Percentiles rank a stretch among this genome's conserved stretches.
phyloP scores from a whole-genome alignment of 306 rosid genomes.

The Malus fusca region DNA sequence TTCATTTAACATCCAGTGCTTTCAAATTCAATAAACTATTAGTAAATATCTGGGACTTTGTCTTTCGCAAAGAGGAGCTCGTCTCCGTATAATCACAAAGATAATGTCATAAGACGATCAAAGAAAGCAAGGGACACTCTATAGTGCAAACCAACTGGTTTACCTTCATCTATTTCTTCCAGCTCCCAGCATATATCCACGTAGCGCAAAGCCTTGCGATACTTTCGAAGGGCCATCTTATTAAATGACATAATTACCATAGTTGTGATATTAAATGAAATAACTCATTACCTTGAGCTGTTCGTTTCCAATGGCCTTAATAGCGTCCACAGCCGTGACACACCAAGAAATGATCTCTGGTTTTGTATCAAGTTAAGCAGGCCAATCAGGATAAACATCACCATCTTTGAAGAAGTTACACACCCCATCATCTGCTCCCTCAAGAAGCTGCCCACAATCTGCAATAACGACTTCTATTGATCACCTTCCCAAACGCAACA shows the following conservation, averaged over 20 bases:
- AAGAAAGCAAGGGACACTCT: not conserved
- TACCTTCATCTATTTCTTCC: constrained; percentile 81
- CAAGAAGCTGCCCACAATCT: constrained; percentile 55
- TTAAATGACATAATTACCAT: not conserved
- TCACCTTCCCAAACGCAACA: constrained; percentile 61
- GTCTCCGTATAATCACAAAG: constrained; percentile 38
- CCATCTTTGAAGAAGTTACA: constrained; percentile 62
- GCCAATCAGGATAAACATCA: constrained; percentile 66
- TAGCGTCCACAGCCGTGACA: constrained; percentile 47
- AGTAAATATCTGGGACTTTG: constrained; percentile 67
- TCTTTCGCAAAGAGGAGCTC: constrained; percentile 55
- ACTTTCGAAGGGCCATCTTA: constrained; percentile 71
- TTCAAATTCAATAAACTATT: constrained; percentile 34
- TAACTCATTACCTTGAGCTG: constrained; percentile 44
- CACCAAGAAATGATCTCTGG: constrained; percentile 62
- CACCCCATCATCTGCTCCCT: constrained; percentile 61
- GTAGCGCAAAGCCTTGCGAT: constrained; percentile 60
- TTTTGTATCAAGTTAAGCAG: constrained; percentile 49
- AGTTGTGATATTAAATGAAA: not conserved
- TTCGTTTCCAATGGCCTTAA: constrained; percentile 62
- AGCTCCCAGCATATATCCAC: constrained; percentile 69
- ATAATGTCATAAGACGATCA: not conserved
- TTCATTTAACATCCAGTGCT: not conserved
- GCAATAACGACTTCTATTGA: constrained; percentile 40
- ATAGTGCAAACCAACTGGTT: not conserved